Percentiles rank a stretch among this genome's conserved stretches.
Conservation (phyloP, 1,139 yeast species). For the Candida tetrigidarum region DNA sequence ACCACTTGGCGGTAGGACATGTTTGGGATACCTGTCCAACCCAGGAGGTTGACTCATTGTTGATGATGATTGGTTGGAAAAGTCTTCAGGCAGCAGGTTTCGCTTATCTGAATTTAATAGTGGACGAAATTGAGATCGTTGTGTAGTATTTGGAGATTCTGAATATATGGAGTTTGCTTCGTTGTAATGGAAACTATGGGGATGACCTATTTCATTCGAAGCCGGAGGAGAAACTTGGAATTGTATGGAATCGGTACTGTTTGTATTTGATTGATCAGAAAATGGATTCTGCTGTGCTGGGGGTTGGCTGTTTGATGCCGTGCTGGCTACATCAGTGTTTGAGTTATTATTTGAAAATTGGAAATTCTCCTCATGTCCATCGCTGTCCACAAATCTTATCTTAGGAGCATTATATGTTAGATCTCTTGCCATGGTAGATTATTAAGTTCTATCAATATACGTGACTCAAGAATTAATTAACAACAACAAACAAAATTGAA, state of each 20-base stretch:
- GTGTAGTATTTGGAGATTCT: conserved; percentile 4
- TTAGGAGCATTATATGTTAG: conserved; percentile 15
- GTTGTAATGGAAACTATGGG: not conserved
- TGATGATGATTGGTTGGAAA: conserved; percentile 14
- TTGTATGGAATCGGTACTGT: conserved; percentile 2
- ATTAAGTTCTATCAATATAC: no score
- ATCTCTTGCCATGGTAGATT: conserved; percentile 13
- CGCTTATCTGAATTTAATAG: conserved; percentile 11
- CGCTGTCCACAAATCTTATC: conserved; percentile 8
- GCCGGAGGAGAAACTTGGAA: not conserved
- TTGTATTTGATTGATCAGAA: conserved; percentile 5
- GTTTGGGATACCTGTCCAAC: conserved; percentile 55
- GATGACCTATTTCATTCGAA: not conserved
- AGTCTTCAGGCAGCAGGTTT: conserved; percentile 11
- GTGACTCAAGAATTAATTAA: not conserved
- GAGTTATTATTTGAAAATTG: conserved; percentile 3
- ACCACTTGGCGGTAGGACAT: conserved; percentile 18
- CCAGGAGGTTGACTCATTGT: conserved; percentile 42
- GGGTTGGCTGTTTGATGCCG: not conserved
- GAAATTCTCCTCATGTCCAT: conserved; percentile 10
- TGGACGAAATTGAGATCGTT: conserved; percentile 8
- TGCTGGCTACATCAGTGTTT: not conserved
- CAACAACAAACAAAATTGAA: no score
- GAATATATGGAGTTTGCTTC: conserved; percentile 6
- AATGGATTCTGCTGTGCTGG: conserved; percentile 7